Base-by-base conservation (phyloP, 306 rosid species). In the Lithocarpus polystachyus region DNA sequence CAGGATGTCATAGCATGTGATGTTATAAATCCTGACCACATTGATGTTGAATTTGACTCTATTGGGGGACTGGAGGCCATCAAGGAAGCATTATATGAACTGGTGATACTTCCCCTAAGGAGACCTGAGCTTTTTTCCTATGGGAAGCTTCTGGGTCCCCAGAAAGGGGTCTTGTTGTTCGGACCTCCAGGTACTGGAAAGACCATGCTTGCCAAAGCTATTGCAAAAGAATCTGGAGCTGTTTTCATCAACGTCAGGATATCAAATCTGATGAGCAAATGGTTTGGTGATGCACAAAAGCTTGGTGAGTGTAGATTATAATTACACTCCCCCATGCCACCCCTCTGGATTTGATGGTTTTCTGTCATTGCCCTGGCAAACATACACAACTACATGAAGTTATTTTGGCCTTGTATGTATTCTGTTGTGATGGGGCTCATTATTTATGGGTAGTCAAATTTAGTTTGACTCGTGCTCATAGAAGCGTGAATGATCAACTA, bases 101-200 rank as follows among this genome's bases (percentile, higher is more conserved):
- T 93, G 72, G 99, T 96, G 86, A 96, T 96, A 77, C 93, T 96
- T 62, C 99, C 99, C 13, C 71, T 96, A 6, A 82, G 80, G 83
- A 86, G 99, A 76, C 99, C 99, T 1, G 91, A 89, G 26, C 84
- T 96, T 37, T 96, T 96, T 85, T 86, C 91, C 4, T 65, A 90
- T 72, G 97, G 99, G 64, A 96, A 90, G 88, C 97, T 96, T 62
- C 93, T 93, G 69, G 98, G 96, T 54, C 99, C 99, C 12, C 99
- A 96, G 61, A 96, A 93, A 74, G 99, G 99, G 52, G 98, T 93
- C 6, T 84, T 96, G 73, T 84, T 96, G 81, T 96, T 89, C 37
- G 99, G 99, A 60, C 99, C 99, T 4, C 99, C 99, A 24, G 99
- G 98, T 64, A 96, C 99, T 20, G 99, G 99, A 78, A 96, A 96